Evolutionary conservation across 345 rosid species (phyloP).

Genomic region (rapeseed (Brassica napus)): DNA sequence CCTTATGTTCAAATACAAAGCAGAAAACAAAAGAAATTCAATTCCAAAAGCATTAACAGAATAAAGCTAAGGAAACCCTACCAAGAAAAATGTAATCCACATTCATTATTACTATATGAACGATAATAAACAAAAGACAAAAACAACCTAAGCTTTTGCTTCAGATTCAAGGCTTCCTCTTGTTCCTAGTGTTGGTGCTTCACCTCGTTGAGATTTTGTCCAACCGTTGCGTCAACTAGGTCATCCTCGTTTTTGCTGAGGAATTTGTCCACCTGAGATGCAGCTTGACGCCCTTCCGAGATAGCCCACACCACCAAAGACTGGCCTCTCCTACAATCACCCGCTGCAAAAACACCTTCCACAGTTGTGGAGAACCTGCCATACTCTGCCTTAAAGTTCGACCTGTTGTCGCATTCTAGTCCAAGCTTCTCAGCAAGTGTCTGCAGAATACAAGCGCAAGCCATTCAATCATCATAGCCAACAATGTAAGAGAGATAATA

Average conservation of each 20-base stretch:
- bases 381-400: constrained; percentile 91
- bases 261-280: constrained; percentile 79
- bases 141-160: constrained; percentile 9
- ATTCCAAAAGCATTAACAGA: background rate
- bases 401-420: constrained; percentile 74
- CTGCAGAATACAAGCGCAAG: constrained; percentile 13
- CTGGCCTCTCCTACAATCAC: constrained; percentile 96
- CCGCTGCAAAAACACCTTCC: constrained; percentile 94
- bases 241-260: constrained; percentile 45
- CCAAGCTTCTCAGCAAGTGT: constrained; percentile 80
- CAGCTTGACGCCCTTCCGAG: constrained; percentile 96
- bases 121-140: background rate
- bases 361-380: constrained; percentile 83
- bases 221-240: constrained; percentile 27
- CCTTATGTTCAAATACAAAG: background rate
- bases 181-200: constrained; percentile 18
- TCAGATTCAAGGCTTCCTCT: constrained; percentile 10
- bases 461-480: background rate
- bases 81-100: background rate
- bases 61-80: background rate
- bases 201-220: constrained; percentile 40
- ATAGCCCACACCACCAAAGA: constrained; percentile 99
- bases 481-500: background rate
- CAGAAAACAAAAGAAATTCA: background rate
- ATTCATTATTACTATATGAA: background rate